Evolutionary conservation across 352 stramenopile species (phyloP), one percentile per base, ranked within the genome.

Genomic region (Globisporangium cystogenes): DNA sequence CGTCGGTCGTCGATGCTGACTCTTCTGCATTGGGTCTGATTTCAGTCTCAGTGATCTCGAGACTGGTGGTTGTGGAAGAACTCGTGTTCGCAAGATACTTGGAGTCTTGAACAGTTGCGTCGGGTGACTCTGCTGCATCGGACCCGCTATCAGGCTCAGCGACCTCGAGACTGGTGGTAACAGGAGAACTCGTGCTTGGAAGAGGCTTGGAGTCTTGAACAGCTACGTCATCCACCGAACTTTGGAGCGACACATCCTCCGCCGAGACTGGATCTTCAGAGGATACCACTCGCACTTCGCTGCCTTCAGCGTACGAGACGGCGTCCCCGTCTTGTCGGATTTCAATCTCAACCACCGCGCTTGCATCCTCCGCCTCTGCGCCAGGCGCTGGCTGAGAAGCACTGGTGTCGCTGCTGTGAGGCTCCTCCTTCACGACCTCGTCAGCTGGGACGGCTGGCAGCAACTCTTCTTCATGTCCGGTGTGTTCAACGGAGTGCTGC

Each of bases 321-420:
- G 24, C 15, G 29, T 27, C 7, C 3, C 41, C 23, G 21, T 51
- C 51, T 39, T 57, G 42, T 7, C n/a, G 15, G 31, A 57, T 23
- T 29, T 31, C 51, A 15, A 57, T 24, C 31, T 51, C 51, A 12
- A 57, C 29, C 14, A 57, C 26, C 0, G 33, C 51, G 20, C 11
- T 18, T 16, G 51, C 18, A 8, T 43, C 27, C 10, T 20, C 10
- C 0, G 40, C 3, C 33, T 16, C 40, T 45, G 20, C 2, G 15
- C 12, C 12, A 3, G 23, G 40, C 20, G 20, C 8, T 21, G 12
- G 12, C n/a, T 55, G 14, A 46, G 43, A 26, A 37, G 31, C 23
- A 40, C 7, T 27, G 20, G 33, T 39, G 33, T 39, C 33, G 14
- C 12, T 39, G 33, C 33, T 29, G 26, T 2, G 3, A 39, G 14